These are phyloP conservation scores for Chytriomyces confervae DNA, from an alignment of 192 early-diverging fungal genomes.

Conservation along the genomic window DNA sequence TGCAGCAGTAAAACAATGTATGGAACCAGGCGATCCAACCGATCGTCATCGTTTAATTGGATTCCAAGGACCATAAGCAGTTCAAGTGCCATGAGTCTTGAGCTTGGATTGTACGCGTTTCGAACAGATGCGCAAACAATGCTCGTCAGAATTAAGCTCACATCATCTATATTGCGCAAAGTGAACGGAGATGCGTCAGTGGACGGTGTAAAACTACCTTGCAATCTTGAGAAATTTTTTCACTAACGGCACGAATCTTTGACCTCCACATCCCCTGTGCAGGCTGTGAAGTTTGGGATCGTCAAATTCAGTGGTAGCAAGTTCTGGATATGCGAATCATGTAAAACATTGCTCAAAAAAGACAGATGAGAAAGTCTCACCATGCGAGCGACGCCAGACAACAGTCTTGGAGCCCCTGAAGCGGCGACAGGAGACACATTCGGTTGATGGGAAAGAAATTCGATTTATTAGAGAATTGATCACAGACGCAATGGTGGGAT, in stretches of 20 bases:
- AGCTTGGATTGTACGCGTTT: constrained; percentile 72
- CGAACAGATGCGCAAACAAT: constrained; percentile 72
- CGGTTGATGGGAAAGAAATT: too few species aligned
- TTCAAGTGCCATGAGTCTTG: constrained; percentile 75
- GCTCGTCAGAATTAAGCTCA: constrained; percentile 70
- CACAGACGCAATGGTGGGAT: too few species aligned
- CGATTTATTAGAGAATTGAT: too few species aligned
- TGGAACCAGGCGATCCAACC: constrained; percentile 78
- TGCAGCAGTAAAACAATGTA: constrained; percentile 71
- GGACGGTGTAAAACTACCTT: not conserved
- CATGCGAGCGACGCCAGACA: too few species aligned
- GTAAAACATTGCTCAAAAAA: not conserved
- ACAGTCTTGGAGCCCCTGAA: too few species aligned
- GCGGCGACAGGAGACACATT: too few species aligned
- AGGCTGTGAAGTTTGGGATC: constrained; percentile 40
- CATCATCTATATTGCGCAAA: constrained; percentile 55
- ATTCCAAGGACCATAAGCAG: constrained; percentile 67
- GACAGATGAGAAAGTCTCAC: not conserved
- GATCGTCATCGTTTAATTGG: constrained; percentile 68
- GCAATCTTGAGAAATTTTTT: not conserved
- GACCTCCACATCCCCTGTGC: constrained; percentile 27
- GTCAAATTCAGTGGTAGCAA: constrained; percentile 36
- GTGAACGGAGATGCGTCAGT: not conserved
- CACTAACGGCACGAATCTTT: constrained; percentile 21
- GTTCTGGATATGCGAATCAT: not conserved